Base-by-base conservation (phyloP, 2,329 filamentous ascomycete genomes). In the Exophiala sp. region DNA sequence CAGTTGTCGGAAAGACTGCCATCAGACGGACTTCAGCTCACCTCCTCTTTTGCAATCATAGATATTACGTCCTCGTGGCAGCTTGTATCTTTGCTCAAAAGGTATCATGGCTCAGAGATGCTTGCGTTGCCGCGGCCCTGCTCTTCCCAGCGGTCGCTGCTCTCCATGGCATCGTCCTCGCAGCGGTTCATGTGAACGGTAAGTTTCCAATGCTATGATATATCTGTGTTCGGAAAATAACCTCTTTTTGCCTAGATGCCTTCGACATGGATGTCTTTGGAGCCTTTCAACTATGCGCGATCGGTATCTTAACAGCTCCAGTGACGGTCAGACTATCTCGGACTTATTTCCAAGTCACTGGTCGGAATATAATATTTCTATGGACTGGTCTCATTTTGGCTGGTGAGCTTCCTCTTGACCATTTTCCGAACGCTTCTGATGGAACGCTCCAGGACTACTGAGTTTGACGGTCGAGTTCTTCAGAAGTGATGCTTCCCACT, bases 201-300 rank as follows among this genome's bases (percentile, higher is more conserved):
- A 58, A 66, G 77, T 61, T 18, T 1, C 32, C 11, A 21, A 4
- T 40, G 27, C 19, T 21, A 13, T 38, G 24, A n/a, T 6, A 34
- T 2, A 39, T 21, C 16, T 13, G 37, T 39, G 9, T 19, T 14
- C 19, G 21, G 6, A 35, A n/a, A 35, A n/a, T 6, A n/a, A 6
- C 13, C n/a, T n/a, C 23, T 24, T 1, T 24, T 21, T 14, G 19
- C 51, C 19, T 49, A 83, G 81, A 69, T 44, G 81, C 78, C 11
- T 74, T 84, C 11, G 82, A 85, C 59, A 78, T 86, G 75, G 82
- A 86, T 57, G 70, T 85, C 2, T 86, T 77, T 49, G 82, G 82
- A 1, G 80, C 81, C 7, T 83, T 85, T 54, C 82, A 86, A 56
- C 63, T 85, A 0, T 85, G 82, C 51, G 73, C 81, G 0, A 81